These are phyloP conservation scores for Verticillium tricorpus DNA, from an alignment of 2,329 filamentous ascomycete species.

Conservation along the genomic window DNA sequence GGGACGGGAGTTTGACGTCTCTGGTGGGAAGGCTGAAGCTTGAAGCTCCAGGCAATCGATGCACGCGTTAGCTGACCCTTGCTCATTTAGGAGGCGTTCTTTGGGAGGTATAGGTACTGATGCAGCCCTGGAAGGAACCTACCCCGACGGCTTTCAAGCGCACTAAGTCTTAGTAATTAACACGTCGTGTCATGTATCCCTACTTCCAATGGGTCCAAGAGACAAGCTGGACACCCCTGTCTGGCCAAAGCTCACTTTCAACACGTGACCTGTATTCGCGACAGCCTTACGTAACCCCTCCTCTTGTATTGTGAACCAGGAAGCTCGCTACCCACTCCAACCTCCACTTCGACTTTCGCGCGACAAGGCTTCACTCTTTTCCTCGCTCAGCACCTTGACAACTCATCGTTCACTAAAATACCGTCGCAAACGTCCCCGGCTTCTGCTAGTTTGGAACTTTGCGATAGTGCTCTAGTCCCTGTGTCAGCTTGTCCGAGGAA, in stretches of 20 bases:
- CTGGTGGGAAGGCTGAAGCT: constrained; percentile 6
- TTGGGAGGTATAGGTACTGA: not conserved
- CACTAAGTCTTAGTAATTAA: no score
- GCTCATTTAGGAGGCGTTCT: not conserved
- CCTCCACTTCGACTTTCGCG: not conserved
- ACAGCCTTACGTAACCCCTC: not conserved
- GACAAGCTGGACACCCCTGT: not conserved
- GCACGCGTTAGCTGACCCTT: constrained; percentile 11
- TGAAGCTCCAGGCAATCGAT: constrained; percentile 17
- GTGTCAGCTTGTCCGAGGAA: no score
- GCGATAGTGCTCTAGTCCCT: not conserved
- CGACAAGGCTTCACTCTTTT: not conserved
- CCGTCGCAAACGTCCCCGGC: no score
- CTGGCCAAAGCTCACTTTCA: not conserved
- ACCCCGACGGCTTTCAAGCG: rapidly evolving
- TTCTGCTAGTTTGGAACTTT: not conserved
- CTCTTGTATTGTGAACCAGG: not conserved
- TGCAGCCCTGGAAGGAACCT: no score
- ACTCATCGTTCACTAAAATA: not conserved
- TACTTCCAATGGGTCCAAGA: not conserved
- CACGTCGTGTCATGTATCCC: not conserved
- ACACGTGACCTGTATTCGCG: not conserved
- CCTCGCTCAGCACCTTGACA: not conserved
- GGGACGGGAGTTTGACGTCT: constrained; percentile 7
- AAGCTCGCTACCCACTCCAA: not conserved